phyloP scores from a whole-genome alignment of 139 green algal genomes.

The Coccomyxa sp. region DNA sequence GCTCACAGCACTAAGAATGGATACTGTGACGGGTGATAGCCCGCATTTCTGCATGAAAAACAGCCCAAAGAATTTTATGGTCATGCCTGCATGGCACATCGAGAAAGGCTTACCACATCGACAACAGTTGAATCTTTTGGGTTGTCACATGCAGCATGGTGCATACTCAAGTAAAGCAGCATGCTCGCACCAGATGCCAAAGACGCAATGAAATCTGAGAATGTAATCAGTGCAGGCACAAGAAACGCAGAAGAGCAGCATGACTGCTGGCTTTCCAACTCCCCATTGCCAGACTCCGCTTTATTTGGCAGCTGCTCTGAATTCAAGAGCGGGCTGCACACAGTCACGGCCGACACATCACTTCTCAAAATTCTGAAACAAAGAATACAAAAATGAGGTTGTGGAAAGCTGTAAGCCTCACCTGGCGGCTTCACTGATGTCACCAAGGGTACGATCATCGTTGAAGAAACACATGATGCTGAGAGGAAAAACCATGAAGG shows the following conservation, averaged over 20 bases:
- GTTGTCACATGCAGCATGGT: too few species aligned
- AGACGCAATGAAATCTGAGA: slow-evolving; percentile 29
- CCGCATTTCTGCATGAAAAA: slow-evolving; percentile 34
- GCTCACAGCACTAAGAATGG: slow-evolving; percentile 9
- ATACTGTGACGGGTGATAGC: slow-evolving; percentile 19
- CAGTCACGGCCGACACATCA: neutral
- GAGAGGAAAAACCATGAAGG: slow-evolving; percentile 27
- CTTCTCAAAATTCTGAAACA: neutral
- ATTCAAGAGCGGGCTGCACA: neutral
- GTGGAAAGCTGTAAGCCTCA: neutral
- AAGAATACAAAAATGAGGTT: neutral
- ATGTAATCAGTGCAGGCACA: slow-evolving; percentile 25
- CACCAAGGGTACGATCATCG: slow-evolving; percentile 29
- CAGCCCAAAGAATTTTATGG: slow-evolving; percentile 42
- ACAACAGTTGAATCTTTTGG: neutral
- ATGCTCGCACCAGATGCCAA: slow-evolving; percentile 24
- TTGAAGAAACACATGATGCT: slow-evolving; percentile 40
- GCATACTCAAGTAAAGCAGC: neutral
- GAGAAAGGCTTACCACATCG: neutral
- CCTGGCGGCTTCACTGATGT: slow-evolving; percentile 1
- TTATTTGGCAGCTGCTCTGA: neutral
- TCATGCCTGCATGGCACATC: slow-evolving; percentile 37
- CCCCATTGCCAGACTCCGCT: neutral
- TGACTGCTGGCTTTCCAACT: neutral
- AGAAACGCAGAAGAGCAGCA: neutral